Evolutionary conservation across 371 early-diverging fungal genomes (phyloP), one percentile per base, ranked within the genome.

Genomic region (Encephalitozoon hellem): DNA sequence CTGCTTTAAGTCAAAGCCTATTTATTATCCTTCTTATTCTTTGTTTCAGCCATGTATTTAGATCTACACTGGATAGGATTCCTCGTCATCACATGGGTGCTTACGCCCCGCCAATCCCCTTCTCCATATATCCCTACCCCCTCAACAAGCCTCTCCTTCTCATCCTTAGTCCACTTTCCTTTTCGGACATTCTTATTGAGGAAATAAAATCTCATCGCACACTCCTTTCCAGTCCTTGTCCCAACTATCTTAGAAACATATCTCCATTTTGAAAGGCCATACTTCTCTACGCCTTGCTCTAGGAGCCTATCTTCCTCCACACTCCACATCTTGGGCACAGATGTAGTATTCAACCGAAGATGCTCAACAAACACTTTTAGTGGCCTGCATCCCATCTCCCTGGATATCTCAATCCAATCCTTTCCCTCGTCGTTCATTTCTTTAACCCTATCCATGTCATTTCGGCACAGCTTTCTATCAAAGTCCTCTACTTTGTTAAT

Each of bases 201-300:
- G 15, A 64, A 52, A 11, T 68, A 74, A 59, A 69, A 78, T 41
- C 75, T 66, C 74, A 74, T 74, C 52, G 70, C 74, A 70, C 79
- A 78, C 70, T 78, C 74, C 74, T 52, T 43, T 5, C 63, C 26
- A 0, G 69, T 78, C 51, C 64, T 78, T 42, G 53, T 74, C 30
- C 59, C 28, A 30, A 78, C 53, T 28, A 74, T 21, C 15, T 41
- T 47, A 2, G 79, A 68, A 8, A 78, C 64, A 18, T 68, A 52
- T n/a, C 67, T 70, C 79, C 79, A 78, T 45, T 28, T 72, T 30
- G 30, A 54, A 42, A 67, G 59, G 12, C 92, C 93, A 73, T 91
- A 84, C 72, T 88, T 88, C 74, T 89, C 89, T 52, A 93, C 91
- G 0, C 93, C 91, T 72, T 89, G 81, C 66, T 91, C 88, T 32